Evolutionary conservation across 164 flowering plant genomes (phyloP).

Genomic region (Vitis cinerea): DNA sequence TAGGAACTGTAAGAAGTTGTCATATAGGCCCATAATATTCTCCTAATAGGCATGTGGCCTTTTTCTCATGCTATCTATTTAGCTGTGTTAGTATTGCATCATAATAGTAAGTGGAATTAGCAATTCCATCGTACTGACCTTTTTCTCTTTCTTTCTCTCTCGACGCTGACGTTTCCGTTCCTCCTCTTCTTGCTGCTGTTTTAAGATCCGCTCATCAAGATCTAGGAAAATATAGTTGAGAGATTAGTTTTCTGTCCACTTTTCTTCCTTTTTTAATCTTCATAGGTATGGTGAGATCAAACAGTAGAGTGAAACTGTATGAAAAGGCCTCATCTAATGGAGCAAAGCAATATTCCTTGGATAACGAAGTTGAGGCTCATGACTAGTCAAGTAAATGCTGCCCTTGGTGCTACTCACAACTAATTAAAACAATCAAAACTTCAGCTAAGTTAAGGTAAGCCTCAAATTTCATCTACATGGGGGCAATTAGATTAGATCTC

Average conservation of each 20-base stretch:
- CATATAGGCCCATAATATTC: too few species aligned
- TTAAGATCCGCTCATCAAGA: conserved; percentile 78
- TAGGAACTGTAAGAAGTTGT: too few species aligned
- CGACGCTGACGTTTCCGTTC: conserved; percentile 80
- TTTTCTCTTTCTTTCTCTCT: conserved; percentile 95
- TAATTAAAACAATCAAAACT: not conserved
- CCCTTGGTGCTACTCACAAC: not conserved
- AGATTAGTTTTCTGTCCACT: not conserved
- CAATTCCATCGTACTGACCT: conserved; percentile 39
- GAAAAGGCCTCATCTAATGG: not conserved
- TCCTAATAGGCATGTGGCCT: too few species aligned
- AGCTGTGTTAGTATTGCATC: not conserved
- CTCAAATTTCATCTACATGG: not conserved
- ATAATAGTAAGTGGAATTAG: not conserved
- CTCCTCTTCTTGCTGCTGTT: conserved; percentile 96
- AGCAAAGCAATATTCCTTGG: not conserved
- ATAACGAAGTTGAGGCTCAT: not conserved
- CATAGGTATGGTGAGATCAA: not conserved
- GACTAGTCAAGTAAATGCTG: not conserved
- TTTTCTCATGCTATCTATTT: too few species aligned
- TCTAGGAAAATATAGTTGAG: conserved; percentile 35
- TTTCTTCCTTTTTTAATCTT: not conserved
- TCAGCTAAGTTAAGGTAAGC: not conserved
- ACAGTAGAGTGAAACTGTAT: not conserved
- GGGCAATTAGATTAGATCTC: not conserved